These are phyloP conservation scores for Moniliella sp. DNA, from an alignment of 1,284 basidiomycete species.

Conservation along the genomic window DNA sequence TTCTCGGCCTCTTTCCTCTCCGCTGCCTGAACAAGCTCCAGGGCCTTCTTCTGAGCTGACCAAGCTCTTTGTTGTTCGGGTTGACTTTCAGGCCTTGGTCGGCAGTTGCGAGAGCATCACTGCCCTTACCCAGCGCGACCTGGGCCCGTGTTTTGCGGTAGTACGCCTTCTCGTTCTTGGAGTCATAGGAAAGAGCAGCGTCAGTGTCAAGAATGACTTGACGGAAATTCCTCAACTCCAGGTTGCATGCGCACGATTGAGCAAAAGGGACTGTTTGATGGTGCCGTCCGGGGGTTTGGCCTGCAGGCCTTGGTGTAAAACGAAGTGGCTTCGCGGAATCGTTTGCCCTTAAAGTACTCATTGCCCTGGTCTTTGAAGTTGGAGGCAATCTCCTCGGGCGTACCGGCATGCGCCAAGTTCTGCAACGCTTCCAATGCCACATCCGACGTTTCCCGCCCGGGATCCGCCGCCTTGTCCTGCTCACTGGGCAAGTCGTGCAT, in stretches of 20 bases:
- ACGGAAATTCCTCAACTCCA: slow-evolving; percentile 71
- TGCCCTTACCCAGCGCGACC: slow-evolving; percentile 9
- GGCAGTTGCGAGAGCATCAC: slow-evolving; percentile 17
- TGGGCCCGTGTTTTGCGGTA: slow-evolving; percentile 20
- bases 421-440: slow-evolving; percentile 56
- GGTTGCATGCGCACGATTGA: slow-evolving; percentile 77
- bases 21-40: slow-evolving; percentile 24
- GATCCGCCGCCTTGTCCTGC: slow-evolving; percentile 20
- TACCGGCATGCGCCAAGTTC: slow-evolving; percentile 64
- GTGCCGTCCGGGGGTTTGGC: slow-evolving; percentile 49
- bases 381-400: slow-evolving; percentile 69
- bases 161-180: slow-evolving; percentile 18
- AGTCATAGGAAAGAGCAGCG: slow-evolving; percentile 42
- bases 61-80: slow-evolving; percentile 9
- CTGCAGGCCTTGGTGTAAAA: slow-evolving; percentile 82
- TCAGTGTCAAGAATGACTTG: slow-evolving; percentile 63
- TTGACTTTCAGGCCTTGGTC: slow-evolving; percentile 9
- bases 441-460: too few relatives aligned
- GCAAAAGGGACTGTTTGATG: slow-evolving; percentile 42
- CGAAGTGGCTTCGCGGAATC: slow-evolving; percentile 60
- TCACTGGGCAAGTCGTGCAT: slow-evolving; percentile 58
- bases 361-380: slow-evolving; percentile 91
- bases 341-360: slow-evolving; percentile 67
- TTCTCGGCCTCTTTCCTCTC: slow-evolving; percentile 41
- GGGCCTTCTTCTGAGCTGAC: slow-evolving; percentile 9